Percentiles rank a stretch among this genome's conserved stretches.
phyloP scores from a whole-genome alignment of 1,139 yeast genomes.

The Barnettozyma hawaiiensis region DNA sequence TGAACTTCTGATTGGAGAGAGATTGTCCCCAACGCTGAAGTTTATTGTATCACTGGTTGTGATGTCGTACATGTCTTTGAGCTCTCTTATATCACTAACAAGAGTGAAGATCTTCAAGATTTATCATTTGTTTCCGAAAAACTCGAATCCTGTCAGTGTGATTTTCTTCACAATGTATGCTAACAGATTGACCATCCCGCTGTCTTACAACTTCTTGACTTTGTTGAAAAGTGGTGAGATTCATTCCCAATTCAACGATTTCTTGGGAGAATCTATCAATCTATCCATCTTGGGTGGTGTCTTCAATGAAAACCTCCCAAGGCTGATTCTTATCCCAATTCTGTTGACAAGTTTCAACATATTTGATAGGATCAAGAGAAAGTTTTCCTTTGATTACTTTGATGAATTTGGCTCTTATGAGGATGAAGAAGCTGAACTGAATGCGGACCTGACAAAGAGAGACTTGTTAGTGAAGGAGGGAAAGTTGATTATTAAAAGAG shows the following conservation, averaged over 20 bases:
- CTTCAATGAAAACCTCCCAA: conserved; percentile 69
- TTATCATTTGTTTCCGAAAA: conserved; percentile 64
- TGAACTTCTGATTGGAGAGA: conserved; percentile 32
- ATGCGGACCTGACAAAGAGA: conserved; percentile 9
- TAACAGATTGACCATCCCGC: conserved; percentile 76
- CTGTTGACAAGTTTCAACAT: conserved; percentile 57
- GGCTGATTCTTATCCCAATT: conserved; percentile 66
- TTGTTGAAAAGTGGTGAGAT: conserved; percentile 43
- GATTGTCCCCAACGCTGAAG: conserved; percentile 33
- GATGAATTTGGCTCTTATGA: conserved; percentile 27
- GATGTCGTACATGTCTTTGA: conserved; percentile 61
- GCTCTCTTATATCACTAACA: conserved; percentile 62
- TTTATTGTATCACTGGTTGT: conserved; percentile 37
- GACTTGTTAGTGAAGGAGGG: conserved; percentile 24
- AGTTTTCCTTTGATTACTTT: conserved; percentile 33
- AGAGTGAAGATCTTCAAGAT: conserved; percentile 66
- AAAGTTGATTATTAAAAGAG: conserved; percentile 24
- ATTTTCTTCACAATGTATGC: conserved; percentile 77
- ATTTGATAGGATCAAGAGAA: conserved; percentile 58
- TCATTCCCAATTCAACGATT: conserved; percentile 36
- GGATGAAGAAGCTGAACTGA: background rate
- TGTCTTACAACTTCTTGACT: conserved; percentile 73
- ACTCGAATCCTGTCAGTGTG: conserved; percentile 70
- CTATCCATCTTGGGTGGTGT: conserved; percentile 69
- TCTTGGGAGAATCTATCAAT: conserved; percentile 72